These are phyloP conservation scores for Neurospora sp. DNA, from an alignment of 2,329 filamentous ascomycete species.

Conservation along the genomic window DNA sequence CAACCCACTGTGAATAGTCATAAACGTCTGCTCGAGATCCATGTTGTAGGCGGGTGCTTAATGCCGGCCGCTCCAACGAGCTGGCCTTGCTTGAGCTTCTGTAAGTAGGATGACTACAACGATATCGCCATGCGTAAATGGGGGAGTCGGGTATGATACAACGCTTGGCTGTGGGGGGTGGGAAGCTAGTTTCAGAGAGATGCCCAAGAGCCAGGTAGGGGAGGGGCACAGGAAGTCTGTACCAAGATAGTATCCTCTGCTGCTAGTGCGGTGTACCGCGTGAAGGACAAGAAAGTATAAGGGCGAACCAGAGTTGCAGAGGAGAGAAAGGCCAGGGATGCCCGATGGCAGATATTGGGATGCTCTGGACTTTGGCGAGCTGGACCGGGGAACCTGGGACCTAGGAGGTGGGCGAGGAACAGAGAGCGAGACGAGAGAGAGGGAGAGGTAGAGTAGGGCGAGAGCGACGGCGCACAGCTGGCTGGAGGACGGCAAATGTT, in stretches of 20 bases:
- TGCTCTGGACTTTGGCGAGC: background rate
- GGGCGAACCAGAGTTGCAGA: background rate
- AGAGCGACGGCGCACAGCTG: background rate
- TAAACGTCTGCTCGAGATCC: conserved; percentile 76
- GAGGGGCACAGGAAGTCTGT: background rate
- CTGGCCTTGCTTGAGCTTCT: conserved; percentile 10
- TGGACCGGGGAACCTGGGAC: background rate
- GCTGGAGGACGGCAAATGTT: background rate
- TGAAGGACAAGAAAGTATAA: background rate
- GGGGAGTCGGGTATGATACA: conserved; percentile 2
- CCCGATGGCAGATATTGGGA: background rate
- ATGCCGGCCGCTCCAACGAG: conserved; percentile 15
- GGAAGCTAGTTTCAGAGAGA: conserved; percentile 12
- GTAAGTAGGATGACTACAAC: conserved; percentile 7
- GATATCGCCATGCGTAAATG: conserved; percentile 16
- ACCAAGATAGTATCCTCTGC: background rate
- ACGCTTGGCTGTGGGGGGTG: conserved; percentile 1
- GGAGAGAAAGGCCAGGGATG: conserved; percentile 6
- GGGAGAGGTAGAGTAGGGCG: background rate
- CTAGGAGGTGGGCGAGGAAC: background rate
- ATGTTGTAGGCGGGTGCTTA: conserved; percentile 32
- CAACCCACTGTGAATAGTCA: conserved; percentile 74
- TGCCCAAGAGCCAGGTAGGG: conserved; percentile 8
- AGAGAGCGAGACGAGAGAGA: background rate
- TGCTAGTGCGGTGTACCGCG: background rate